Evolutionary conservation across 2,329 filamentous ascomycete species (phyloP).

Genomic region (Calonectria leucothoes): DNA sequence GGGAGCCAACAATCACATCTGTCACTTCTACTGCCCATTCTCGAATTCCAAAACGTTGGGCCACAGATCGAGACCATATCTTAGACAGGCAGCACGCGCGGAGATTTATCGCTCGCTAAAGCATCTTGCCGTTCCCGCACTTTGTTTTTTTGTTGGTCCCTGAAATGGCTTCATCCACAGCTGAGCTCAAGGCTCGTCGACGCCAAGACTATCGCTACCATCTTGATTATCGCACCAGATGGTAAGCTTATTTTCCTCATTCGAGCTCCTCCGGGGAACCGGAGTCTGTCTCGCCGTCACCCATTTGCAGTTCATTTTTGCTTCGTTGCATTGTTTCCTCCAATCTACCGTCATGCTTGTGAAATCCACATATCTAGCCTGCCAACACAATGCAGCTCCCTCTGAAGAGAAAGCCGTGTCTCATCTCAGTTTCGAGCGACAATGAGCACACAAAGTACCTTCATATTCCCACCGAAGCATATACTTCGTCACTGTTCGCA

Average conservation of each 20-base stretch:
- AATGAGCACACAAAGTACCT: not conserved
- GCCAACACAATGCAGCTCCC: not conserved
- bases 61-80: not conserved
- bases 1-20: slow-evolving; percentile 2
- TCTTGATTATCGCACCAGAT: slow-evolving; percentile 87
- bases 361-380: not conserved
- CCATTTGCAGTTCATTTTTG: not conserved
- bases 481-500: not conserved
- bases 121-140: not conserved
- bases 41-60: not conserved
- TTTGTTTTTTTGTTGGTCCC: not conserved
- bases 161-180: slow-evolving; percentile 30
- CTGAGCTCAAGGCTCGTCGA: slow-evolving; percentile 68
- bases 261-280: not conserved
- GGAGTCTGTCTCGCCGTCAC: not conserved
- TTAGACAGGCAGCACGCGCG: not conserved
- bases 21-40: not conserved
- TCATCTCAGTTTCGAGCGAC: not conserved
- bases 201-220: slow-evolving; percentile 82
- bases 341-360: not conserved
- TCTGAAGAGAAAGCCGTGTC: not conserved
- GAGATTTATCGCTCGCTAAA: not conserved
- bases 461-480: not conserved
- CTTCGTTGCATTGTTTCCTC: not conserved
- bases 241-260: slow-evolving; percentile 63